These are phyloP conservation scores for Clohesyomyces aquaticus DNA, from an alignment of 495 filamentous ascomycete genomes.

Conservation along the genomic window DNA sequence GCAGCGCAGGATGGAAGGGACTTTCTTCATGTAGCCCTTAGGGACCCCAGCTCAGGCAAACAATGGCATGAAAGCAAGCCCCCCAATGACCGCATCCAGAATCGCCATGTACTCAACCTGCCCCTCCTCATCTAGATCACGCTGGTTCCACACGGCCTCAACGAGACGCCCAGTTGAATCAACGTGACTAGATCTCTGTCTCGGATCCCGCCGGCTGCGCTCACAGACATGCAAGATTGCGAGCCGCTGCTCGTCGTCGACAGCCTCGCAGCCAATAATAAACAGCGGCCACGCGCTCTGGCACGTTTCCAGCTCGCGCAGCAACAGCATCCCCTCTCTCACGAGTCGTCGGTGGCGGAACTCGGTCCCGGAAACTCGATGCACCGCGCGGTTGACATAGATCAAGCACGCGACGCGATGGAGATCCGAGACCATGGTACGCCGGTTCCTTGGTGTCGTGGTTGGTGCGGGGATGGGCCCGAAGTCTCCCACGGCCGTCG, in stretches of 20 bases:
- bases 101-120: slow-evolving; percentile 35
- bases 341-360: slow-evolving; percentile 39
- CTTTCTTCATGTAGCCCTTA: too few species aligned
- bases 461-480: slow-evolving; percentile 17
- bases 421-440: slow-evolving; percentile 36
- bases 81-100: slow-evolving; percentile 35
- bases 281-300: slow-evolving; percentile 40
- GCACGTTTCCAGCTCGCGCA: slow-evolving; percentile 34
- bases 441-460: slow-evolving; percentile 21
- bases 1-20: too few species aligned
- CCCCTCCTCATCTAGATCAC: slow-evolving; percentile 35
- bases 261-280: slow-evolving; percentile 39
- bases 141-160: slow-evolving; percentile 37
- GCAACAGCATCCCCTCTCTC: slow-evolving; percentile 33
- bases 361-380: slow-evolving; percentile 31
- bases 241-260: slow-evolving; percentile 35
- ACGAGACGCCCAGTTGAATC: slow-evolving; percentile 35
- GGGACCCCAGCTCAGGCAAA: slow-evolving; percentile 30
- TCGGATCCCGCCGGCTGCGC: slow-evolving; percentile 25
- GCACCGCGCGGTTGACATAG: slow-evolving; percentile 36
- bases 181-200: slow-evolving; percentile 36
- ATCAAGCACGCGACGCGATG: slow-evolving; percentile 38
- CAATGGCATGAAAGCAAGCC: slow-evolving; percentile 36
- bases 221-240: slow-evolving; percentile 36
- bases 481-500: slow-evolving; percentile 29